phyloP scores from a whole-genome alignment of 345 rosid genomes.

The Citrus medica region DNA sequence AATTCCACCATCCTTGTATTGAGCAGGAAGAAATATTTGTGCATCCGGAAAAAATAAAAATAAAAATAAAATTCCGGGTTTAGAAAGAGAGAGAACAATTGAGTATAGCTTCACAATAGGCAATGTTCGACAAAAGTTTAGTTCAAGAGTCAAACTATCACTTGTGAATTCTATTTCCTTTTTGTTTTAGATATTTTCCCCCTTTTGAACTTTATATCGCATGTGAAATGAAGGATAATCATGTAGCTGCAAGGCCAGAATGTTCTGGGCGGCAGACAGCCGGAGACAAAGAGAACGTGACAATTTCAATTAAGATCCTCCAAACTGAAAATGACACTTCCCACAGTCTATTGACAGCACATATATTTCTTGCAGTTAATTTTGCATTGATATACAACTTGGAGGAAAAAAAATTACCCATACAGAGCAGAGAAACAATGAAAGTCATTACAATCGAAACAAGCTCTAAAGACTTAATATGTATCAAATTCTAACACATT shows the following conservation, averaged over 20 bases:
- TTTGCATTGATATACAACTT: background rate
- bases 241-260: background rate
- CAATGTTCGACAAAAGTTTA: background rate
- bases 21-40: background rate
- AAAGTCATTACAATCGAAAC: background rate
- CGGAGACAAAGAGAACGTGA: background rate
- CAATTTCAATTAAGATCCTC: background rate
- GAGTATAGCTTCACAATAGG: background rate
- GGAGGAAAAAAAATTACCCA: background rate
- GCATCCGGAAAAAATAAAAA: background rate
- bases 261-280: background rate
- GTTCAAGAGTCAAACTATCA: background rate
- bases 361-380: background rate
- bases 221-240: background rate
- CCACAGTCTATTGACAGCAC: background rate
- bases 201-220: background rate
- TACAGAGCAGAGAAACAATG: background rate
- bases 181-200: background rate
- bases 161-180: background rate
- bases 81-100: background rate
- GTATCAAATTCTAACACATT: background rate
- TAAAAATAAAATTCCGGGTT: background rate
- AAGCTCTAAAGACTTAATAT: background rate
- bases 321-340: background rate
- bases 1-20: conserved; percentile 1